Conservation (phyloP, 1,284 basidiomycete species). For the Austropuccinia psidii region DNA sequence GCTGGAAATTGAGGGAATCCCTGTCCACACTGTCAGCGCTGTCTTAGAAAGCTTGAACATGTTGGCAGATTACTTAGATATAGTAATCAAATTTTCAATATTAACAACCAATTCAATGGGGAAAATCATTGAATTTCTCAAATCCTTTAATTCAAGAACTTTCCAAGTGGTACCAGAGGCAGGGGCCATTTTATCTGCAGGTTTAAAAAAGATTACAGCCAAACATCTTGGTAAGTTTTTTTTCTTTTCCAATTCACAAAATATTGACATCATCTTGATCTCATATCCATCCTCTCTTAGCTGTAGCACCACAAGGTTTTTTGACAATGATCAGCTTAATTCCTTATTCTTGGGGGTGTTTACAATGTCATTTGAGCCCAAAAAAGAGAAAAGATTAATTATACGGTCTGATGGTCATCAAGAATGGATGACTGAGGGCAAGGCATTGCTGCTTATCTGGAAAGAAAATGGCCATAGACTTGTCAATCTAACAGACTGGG, state of each 20-base stretch:
- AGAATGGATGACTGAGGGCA: constrained; percentile 42
- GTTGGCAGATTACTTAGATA: constrained; percentile 73
- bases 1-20: constrained; percentile 73
- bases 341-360: constrained; percentile 87
- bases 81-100: constrained; percentile 78
- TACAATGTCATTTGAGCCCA: constrained; percentile 78
- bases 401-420: constrained; percentile 34
- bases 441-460: constrained; percentile 42
- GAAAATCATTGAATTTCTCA: constrained; percentile 87
- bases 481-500: constrained; percentile 43
- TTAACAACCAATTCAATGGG: constrained; percentile 90
- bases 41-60: constrained; percentile 69
- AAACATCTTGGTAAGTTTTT: constrained; percentile 73
- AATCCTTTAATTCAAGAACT: constrained; percentile 92
- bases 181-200: constrained; percentile 94
- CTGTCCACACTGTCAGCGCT: constrained; percentile 77
- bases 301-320: constrained; percentile 87
- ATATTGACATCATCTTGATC: constrained; percentile 32
- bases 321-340: constrained; percentile 93
- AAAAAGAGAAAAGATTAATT: constrained; percentile 56
- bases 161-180: constrained; percentile 97
- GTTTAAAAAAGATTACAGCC: constrained; percentile 95
- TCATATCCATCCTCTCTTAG: too few relatives aligned
- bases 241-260: constrained; percentile 4
- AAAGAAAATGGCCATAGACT: constrained; percentile 39